Percentiles rank a stretch among this genome's conserved stretches.
Conservation (phyloP, 192 early-diverging fungal species). For the Neocallimastix lanati region DNA sequence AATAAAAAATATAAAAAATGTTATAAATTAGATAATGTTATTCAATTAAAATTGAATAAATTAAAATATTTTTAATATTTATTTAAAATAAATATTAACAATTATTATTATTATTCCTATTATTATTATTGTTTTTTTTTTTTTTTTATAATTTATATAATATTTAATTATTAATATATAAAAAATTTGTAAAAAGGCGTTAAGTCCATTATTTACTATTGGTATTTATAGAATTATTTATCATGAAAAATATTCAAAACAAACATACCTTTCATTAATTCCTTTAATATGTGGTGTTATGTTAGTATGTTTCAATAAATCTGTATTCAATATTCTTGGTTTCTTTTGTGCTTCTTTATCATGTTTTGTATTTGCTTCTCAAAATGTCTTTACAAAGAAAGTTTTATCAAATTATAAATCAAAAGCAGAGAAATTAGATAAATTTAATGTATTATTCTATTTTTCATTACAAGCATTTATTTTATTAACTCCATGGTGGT, state of each 20-base stretch:
- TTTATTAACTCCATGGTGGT: slow-evolving; percentile 28
- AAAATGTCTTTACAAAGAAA: slow-evolving; percentile 74
- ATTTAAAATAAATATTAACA: too few relatives aligned
- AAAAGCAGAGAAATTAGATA: slow-evolving; percentile 56
- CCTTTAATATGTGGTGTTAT: slow-evolving; percentile 76
- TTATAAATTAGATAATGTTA: too few relatives aligned
- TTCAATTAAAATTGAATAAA: too few relatives aligned
- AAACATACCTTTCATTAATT: slow-evolving; percentile 57
- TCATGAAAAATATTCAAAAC: slow-evolving; percentile 38
- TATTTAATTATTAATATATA: too few relatives aligned
- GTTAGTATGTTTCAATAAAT: slow-evolving; percentile 58
- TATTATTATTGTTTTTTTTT: too few relatives aligned
- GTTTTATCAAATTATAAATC: slow-evolving; percentile 21
- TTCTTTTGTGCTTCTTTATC: slow-evolving; percentile 55
- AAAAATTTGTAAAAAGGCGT: slow-evolving; percentile 36
- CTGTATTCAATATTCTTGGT: slow-evolving; percentile 51
- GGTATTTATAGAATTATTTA: slow-evolving; percentile 52
- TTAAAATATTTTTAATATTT: too few relatives aligned
- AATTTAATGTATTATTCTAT: slow-evolving; percentile 72
- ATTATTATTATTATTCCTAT: too few relatives aligned
- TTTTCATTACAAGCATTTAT: slow-evolving; percentile 51
- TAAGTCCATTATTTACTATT: slow-evolving; percentile 77
- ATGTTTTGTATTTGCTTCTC: slow-evolving; percentile 62
- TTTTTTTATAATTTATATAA: too few relatives aligned
- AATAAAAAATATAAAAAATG: too few relatives aligned